Evolutionary conservation across 306 rosid genomes (phyloP).

Genomic region (Quillaja saponaria): DNA sequence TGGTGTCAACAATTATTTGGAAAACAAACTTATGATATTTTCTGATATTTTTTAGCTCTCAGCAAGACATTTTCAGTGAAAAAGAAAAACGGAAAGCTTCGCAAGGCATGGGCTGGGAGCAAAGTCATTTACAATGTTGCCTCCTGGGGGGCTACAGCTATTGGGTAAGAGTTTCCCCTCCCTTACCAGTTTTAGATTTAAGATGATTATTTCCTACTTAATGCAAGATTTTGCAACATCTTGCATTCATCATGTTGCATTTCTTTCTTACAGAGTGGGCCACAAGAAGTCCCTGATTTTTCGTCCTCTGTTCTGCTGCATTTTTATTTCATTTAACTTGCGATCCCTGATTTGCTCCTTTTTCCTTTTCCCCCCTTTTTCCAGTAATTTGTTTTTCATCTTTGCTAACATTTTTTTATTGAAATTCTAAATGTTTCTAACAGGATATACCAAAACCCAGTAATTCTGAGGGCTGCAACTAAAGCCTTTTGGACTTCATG

Average conservation of each 20-base stretch:
- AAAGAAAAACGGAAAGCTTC: constrained; percentile 91
- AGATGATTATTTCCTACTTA: constrained; percentile 14
- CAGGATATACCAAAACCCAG: constrained; percentile 98
- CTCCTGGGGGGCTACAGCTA: constrained; percentile 97
- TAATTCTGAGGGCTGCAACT: constrained; percentile 66
- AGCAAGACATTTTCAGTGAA: constrained; percentile 90
- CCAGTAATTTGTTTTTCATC: background rate
- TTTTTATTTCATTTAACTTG: no score
- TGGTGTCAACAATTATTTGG: no score
- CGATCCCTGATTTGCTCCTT: background rate
- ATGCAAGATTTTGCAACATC: constrained; percentile 2
- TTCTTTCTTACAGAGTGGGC: constrained; percentile 11
- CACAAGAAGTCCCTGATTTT: no score
- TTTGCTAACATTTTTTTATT: background rate
- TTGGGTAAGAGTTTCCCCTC: constrained; percentile 59
- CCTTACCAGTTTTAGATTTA: background rate
- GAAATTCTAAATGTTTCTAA: constrained; percentile 19
- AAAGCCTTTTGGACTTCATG: constrained; percentile 92
- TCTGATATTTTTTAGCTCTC: constrained; percentile 58
- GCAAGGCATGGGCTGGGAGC: constrained; percentile 98
- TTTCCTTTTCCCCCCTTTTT: background rate
- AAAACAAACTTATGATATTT: constrained; percentile 21
- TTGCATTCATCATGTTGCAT: constrained; percentile 12
- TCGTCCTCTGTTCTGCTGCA: no score
- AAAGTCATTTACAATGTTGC: constrained; percentile 92